Base-by-base conservation (phyloP, 2,329 filamentous ascomycete species). In the Ophiocordyceps camponoti-floridani region DNA sequence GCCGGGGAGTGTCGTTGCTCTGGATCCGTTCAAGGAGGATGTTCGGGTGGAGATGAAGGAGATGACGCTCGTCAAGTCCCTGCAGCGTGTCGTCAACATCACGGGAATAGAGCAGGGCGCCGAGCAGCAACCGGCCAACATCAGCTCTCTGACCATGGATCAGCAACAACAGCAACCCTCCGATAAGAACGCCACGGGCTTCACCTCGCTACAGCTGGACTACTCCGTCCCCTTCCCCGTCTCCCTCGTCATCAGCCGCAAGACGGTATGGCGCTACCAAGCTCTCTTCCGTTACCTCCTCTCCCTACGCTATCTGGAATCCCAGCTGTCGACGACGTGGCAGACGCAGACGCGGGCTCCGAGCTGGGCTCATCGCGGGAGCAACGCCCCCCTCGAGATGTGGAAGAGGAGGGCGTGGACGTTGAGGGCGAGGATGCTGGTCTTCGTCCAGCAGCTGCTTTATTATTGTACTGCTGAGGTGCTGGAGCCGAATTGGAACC, bases 31-130 rank as follows among this genome's bases (percentile, higher is more conserved):
- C 71, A 98, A 96, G 58, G 91, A 98, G 63, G 89, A 98, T 57
- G 85, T 98, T 61, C 94, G 93, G 62, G 86, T 98, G 19, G 82
- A 88, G 55, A 95, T 96, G 83, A 95, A 95, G 59, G 87, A 94
- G 53, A 80, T 89, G 37, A 85, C 86, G 6, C 75, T 98, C 41
- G 93, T 87, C 12, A 93, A 93, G 56, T 93, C 87, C 66, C 69
- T 98, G 47, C 94, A 95, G 73, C 82, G 89, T 44, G 89, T 98
- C 44, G 89, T 98, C 50, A 95, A 88, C 56, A 94, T 96, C 51
- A 93, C 87, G 4, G 91, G 91, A 41, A 84, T 96, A 48, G 89
- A 96, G 54, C 84, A 93, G 59, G 86, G 89, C 49, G 84, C 27
- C 16, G 27, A 77, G 14, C 72, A 4, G 4, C 11, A 27, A 12